These are phyloP conservation scores for Podila clonocystis DNA, from an alignment of 192 early-diverging fungal species.

Conservation along the genomic window DNA sequence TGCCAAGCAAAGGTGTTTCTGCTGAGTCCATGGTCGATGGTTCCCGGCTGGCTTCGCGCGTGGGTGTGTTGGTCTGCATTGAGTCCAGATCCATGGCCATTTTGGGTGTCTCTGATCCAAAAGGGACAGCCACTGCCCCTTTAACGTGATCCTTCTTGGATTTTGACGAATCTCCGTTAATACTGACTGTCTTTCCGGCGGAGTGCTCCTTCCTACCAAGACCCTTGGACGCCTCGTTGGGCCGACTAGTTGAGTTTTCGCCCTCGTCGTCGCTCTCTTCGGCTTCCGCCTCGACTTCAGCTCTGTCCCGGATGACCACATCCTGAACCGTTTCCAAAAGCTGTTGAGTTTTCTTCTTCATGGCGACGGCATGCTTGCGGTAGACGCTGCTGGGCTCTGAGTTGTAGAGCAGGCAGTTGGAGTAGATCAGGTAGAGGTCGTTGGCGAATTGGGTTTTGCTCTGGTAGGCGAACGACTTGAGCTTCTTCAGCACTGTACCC, in stretches of 20 bases:
- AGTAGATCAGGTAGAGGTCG: constrained; percentile 92
- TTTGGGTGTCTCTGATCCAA: constrained; percentile 41
- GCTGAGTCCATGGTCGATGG: constrained; percentile 34
- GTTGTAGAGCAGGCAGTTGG: constrained; percentile 94
- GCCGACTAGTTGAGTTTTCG: constrained; percentile 44
- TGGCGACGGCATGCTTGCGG: constrained; percentile 82
- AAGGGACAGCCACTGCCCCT: constrained; percentile 3
- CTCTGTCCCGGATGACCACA: constrained; percentile 75
- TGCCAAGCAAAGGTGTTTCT: constrained; percentile 10
- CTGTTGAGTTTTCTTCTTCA: constrained; percentile 80
- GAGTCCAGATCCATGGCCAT: constrained; percentile 39
- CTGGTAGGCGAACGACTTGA: constrained; percentile 82
- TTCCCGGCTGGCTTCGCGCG: constrained; percentile 24
- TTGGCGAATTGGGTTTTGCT: constrained; percentile 87
- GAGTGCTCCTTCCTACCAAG: constrained; percentile 27
- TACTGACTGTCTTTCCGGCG: constrained; percentile 16
- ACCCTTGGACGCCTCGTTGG: constrained; percentile 54
- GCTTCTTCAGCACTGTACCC: constrained; percentile 87
- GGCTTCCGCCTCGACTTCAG: constrained; percentile 61
- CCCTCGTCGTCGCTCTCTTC: constrained; percentile 67
- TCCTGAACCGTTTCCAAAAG: constrained; percentile 87
- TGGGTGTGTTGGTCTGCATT: constrained; percentile 24
- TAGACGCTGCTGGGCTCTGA: constrained; percentile 83
- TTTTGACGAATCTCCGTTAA: constrained; percentile 13
- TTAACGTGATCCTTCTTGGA: constrained; percentile 5